Percentiles rank a stretch among this genome's conserved stretches.
phyloP scores from a whole-genome alignment of 495 filamentous ascomycete genomes.

The Polyplosphaeria fusca region DNA sequence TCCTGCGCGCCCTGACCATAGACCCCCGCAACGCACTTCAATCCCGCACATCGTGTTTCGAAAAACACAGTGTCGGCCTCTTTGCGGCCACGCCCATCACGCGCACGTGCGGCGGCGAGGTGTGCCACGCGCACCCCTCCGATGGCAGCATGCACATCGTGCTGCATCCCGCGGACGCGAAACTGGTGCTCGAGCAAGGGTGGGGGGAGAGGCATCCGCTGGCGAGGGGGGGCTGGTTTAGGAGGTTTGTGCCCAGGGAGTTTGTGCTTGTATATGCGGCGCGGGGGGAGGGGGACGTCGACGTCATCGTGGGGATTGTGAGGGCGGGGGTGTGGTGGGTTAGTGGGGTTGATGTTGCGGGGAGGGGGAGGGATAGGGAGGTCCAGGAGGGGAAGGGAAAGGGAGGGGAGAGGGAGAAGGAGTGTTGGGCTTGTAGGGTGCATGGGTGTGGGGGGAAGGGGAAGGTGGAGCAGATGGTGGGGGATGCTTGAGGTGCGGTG shows the following conservation, averaged over 20 bases:
- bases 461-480: constrained; percentile 3
- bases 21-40: constrained; percentile 51
- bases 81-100: constrained; percentile 62
- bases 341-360: constrained; percentile 40
- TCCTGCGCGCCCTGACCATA: constrained; percentile 51
- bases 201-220: constrained; percentile 92
- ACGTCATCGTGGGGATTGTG: constrained; percentile 66
- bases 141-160: constrained; percentile 76
- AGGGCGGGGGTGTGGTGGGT: constrained; percentile 65
- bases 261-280: constrained; percentile 87
- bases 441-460: constrained; percentile 15
- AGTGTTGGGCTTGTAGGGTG: constrained; percentile 20
- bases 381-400: neutral
- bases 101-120: constrained; percentile 65
- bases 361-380: constrained; percentile 12
- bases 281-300: constrained; percentile 62
- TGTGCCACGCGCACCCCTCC: constrained; percentile 73
- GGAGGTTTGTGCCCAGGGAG: constrained; percentile 59
- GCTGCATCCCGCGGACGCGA: constrained; percentile 75
- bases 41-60: constrained; percentile 68
- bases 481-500: constrained; percentile 14
- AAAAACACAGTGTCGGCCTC: constrained; percentile 73
- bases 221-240: constrained; percentile 56
- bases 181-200: constrained; percentile 69
- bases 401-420: constrained; percentile 1